Evolutionary conservation across 495 filamentous ascomycete genomes (phyloP).

Genomic region (Parathielavia hyrcaniae): DNA sequence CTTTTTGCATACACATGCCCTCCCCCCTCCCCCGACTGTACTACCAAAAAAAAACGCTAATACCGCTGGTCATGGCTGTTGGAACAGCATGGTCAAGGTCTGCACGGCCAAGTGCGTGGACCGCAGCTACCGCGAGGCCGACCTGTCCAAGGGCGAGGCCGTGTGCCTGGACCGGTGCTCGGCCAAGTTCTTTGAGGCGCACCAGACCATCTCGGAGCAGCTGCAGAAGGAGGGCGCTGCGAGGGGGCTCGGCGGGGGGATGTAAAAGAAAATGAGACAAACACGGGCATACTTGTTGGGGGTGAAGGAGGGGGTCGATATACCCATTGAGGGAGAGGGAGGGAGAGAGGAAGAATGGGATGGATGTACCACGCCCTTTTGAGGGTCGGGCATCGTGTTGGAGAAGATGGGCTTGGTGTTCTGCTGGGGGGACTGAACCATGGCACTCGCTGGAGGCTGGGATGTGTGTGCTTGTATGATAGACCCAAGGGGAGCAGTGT

Average conservation of each 20-base stretch:
- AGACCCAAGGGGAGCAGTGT: too few species aligned
- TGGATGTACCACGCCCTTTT: too few species aligned
- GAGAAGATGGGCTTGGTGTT: too few species aligned
- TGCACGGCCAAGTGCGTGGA: conserved; percentile 92
- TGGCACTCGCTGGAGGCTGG: too few species aligned
- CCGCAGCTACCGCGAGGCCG: conserved; percentile 81
- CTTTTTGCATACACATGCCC: background rate
- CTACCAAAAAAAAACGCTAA: background rate
- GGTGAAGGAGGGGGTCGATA: too few species aligned
- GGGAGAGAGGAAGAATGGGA: too few species aligned
- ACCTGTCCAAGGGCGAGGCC: conserved; percentile 96
- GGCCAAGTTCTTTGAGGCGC: conserved; percentile 96
- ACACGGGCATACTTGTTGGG: background rate
- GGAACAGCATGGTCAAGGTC: conserved; percentile 68
- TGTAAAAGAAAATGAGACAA: background rate
- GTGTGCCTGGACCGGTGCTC: conserved; percentile 97
- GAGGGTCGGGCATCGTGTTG: too few species aligned
- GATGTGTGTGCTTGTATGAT: too few species aligned
- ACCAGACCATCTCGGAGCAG: conserved; percentile 74
- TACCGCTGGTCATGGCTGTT: background rate
- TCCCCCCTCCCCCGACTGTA: background rate
- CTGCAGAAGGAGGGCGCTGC: conserved; percentile 45
- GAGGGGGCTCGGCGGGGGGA: conserved; percentile 29
- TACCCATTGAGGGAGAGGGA: too few species aligned
- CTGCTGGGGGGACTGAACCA: too few species aligned